Conservation (phyloP, 192 early-diverging fungal species). For the Umbelopsis isabellina region DNA sequence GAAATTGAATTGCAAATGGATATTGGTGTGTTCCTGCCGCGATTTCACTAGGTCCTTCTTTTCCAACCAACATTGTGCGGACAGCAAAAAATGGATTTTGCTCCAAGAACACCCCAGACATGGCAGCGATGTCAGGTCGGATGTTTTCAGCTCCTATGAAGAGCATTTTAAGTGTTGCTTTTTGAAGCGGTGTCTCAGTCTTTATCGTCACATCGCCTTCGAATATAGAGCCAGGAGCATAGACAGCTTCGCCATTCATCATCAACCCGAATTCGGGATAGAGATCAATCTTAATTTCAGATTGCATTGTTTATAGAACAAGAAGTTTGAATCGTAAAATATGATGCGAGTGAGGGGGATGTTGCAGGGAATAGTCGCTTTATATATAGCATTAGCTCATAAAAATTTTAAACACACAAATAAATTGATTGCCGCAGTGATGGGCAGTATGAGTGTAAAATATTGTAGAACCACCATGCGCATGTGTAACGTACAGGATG, state of each 20-base stretch:
- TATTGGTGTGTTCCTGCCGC: conserved; percentile 28
- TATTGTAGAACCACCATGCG: too few species aligned
- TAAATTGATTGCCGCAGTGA: too few species aligned
- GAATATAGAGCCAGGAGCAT: conserved; percentile 8
- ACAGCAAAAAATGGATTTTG: not conserved
- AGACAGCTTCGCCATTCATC: conserved; percentile 12
- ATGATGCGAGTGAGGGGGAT: not conserved
- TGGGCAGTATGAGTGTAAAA: too few species aligned
- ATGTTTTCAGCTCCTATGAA: conserved; percentile 7
- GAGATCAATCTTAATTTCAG: not conserved
- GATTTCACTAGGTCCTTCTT: not conserved
- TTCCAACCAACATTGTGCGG: not conserved
- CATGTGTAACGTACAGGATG: too few species aligned
- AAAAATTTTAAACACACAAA: too few species aligned
- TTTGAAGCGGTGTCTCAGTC: not conserved
- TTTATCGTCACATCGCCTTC: not conserved
- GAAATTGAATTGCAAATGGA: conserved; percentile 36
- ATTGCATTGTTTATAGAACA: not conserved
- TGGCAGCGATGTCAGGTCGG: not conserved
- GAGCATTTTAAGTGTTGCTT: not conserved
- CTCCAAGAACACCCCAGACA: conserved; percentile 1
- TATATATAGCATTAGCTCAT: too few species aligned
- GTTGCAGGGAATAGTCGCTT: too few species aligned
- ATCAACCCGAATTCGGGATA: conserved; percentile 4
- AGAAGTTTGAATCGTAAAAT: not conserved